These are phyloP conservation scores for Graphiopsis chlorocephala DNA, from an alignment of 2,329 filamentous ascomycete genomes.

Conservation along the genomic window DNA sequence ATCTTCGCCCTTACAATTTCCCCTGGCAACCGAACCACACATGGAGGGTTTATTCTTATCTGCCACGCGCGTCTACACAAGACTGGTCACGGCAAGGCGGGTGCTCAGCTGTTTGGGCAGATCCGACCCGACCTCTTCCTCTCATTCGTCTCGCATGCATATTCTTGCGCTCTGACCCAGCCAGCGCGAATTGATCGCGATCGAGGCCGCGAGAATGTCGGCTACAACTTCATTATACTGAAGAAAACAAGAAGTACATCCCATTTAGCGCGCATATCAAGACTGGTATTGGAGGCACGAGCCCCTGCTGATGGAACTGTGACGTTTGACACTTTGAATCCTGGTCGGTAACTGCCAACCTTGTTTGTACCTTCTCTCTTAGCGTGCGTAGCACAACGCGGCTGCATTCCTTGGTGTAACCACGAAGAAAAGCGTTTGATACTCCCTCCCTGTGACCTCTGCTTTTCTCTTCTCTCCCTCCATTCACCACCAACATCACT, in stretches of 20 bases:
- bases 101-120: not conserved
- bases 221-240: not conserved
- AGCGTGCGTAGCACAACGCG: constrained; percentile 3
- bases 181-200: not conserved
- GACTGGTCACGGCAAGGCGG: not conserved
- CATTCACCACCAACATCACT: not conserved
- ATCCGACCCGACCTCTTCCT: not conserved
- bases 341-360: not conserved
- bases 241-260: not conserved
- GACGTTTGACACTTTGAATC: not conserved
- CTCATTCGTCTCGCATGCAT: not conserved
- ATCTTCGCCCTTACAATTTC: not conserved
- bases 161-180: constrained; percentile 8
- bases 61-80: not conserved
- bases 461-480: not conserved
- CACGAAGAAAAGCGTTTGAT: constrained; percentile 2
- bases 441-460: not conserved
- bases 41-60: not conserved
- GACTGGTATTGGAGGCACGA: not conserved
- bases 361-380: constrained; percentile 4
- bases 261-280: constrained; percentile 1
- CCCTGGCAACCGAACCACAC: not conserved
- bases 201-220: constrained; percentile 3
- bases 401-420: constrained; percentile 14
- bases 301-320: constrained; percentile 6